These are phyloP conservation scores for Mycena kentingensis DNA, from an alignment of 768 basidiomycete genomes.

Conservation along the genomic window DNA sequence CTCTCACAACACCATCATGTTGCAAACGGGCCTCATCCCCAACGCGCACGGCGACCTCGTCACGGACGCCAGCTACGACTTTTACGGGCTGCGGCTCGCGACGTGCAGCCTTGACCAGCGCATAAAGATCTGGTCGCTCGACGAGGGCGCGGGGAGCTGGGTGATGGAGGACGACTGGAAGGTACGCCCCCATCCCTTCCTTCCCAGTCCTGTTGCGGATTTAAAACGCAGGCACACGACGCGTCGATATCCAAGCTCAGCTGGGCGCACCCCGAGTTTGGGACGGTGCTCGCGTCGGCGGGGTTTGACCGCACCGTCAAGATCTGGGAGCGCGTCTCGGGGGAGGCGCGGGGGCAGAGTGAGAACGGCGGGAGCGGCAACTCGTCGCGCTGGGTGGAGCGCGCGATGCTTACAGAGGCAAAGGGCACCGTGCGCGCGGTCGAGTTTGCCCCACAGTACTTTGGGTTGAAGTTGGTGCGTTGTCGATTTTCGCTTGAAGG, in stretches of 20 bases:
- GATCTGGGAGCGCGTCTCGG: conserved; percentile 62
- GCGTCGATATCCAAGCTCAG: conserved; percentile 80
- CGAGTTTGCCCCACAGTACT: conserved; percentile 85
- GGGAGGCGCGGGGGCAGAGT: conserved; percentile 9
- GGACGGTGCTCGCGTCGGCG: conserved; percentile 80
- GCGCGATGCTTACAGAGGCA: conserved; percentile 77
- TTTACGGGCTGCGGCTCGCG: conserved; percentile 81
- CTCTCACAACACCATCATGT: too few relatives aligned
- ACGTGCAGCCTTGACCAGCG: conserved; percentile 84
- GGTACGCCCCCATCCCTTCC: conserved; percentile 42
- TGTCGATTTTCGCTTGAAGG: conserved; percentile 3
- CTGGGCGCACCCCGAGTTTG: conserved; percentile 95
- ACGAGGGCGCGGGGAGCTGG: conserved; percentile 76
- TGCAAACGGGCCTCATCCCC: conserved; percentile 78
- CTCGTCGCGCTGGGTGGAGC: conserved; percentile 67
- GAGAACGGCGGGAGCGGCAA: conserved; percentile 27
- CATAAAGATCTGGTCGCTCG: conserved; percentile 84
- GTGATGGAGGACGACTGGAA: conserved; percentile 89
- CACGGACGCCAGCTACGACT: conserved; percentile 88
- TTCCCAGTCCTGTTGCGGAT: background rate
- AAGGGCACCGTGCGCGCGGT: conserved; percentile 83
- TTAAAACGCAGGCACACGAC: conserved; percentile 80
- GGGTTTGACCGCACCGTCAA: conserved; percentile 92
- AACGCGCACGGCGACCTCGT: conserved; percentile 80
- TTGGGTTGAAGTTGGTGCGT: conserved; percentile 85